phyloP scores from a whole-genome alignment of 345 rosid genomes.

The Lumnitzera littorea region DNA sequence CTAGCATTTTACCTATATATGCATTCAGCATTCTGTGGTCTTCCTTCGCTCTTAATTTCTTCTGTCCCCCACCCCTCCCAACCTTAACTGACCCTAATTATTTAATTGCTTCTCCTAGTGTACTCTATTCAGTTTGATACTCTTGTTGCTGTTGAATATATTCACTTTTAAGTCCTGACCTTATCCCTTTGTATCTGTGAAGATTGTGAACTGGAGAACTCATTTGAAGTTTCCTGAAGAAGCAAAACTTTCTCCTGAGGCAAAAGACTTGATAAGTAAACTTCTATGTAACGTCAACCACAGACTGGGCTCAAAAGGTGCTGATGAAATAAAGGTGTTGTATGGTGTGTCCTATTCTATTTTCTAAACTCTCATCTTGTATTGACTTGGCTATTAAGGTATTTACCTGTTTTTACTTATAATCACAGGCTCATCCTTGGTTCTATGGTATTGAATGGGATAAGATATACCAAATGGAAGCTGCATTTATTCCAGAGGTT shows the following conservation, averaged over 20 bases:
- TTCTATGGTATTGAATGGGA: slow-evolving; percentile 74
- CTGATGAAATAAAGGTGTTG: slow-evolving; percentile 85
- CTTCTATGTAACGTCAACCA: slow-evolving; percentile 79
- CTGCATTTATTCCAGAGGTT: slow-evolving; percentile 87
- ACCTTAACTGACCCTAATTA: no score
- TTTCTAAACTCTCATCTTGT: slow-evolving; percentile 15
- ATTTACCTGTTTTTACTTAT: slow-evolving; percentile 18
- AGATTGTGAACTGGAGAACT: slow-evolving; percentile 94
- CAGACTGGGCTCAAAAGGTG: slow-evolving; percentile 82
- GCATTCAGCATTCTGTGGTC: neutral
- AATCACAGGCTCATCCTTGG: slow-evolving; percentile 75
- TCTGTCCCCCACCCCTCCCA: neutral
- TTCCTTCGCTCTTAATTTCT: neutral
- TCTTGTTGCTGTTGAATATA: no score
- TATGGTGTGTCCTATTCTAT: slow-evolving; percentile 47
- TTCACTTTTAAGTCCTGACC: neutral
- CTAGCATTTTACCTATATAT: neutral
- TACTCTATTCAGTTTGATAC: no score
- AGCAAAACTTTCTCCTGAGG: slow-evolving; percentile 64
- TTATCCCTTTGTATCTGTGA: slow-evolving; percentile 6
- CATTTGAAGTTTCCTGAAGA: slow-evolving; percentile 96
- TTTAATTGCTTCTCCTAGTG: no score
- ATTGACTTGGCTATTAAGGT: slow-evolving; percentile 14
- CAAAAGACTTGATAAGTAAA: slow-evolving; percentile 65
- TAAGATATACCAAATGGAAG: slow-evolving; percentile 70